Evolutionary conservation across 306 rosid species (phyloP), one percentile per base, ranked within the genome.

Genomic region (Dryas alaskensis): DNA sequence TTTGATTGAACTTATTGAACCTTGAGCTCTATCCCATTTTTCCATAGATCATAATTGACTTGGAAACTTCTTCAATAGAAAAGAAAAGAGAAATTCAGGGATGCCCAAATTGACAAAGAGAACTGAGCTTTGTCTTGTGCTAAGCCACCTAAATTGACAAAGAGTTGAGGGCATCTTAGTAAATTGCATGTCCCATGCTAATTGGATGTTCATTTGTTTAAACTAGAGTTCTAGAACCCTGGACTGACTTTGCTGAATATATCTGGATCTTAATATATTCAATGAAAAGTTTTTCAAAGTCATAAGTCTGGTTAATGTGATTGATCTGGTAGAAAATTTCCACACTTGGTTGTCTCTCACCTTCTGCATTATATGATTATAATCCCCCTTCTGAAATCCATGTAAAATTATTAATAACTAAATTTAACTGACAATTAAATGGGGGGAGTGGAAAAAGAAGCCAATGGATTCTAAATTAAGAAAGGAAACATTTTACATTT

Each of bases 311-410:
- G 80, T 89, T 78, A 14, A 78, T 77, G 86, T 86, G 95, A 4
- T 91, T 89, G 70, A 72, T 84, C 69, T 76, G 74, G 77, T 91
- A 91, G 76, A 91, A 89, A 25, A 67, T 87, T 78, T 87, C 89
- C 70, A 91, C 95, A 12, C 87, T 88, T 57, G 76, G 81, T 61
- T 80, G 92, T 65, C 97, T 89, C 22, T 81, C 87, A 72, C 88
- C 87, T 59, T 87, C 89, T 52, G 81, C 95, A 55, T 79, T 83
- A 22, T 22, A 22, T 22, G 22, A 22, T 22, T 22, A 60, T 87
- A 89, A 72, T 84, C 80, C 84, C 92, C 87, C 77, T 62, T 54
- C 58, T 46, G 0, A 6, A 69, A 17, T 53, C 63, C 61, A 53
- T 39, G 14, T 7, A 40, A 40, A 69, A 5, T 17, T n/a, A 10